Evolutionary conservation across 257 asterid genomes (phyloP), one percentile per base, ranked within the genome.

Genomic region (Solanum corneliomulleri): DNA sequence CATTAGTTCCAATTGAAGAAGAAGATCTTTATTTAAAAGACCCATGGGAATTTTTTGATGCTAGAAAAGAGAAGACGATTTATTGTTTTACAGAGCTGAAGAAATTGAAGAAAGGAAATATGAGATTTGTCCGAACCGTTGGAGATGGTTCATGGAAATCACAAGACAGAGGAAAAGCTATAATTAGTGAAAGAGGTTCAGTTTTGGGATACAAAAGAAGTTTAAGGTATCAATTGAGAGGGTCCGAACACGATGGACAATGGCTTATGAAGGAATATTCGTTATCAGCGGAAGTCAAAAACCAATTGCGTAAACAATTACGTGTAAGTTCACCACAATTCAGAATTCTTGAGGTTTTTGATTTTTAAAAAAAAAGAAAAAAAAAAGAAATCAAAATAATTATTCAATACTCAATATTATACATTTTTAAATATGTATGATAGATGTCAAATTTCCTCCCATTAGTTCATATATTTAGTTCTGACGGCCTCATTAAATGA

Each of bases 111-210:
- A 14, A 1, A 9, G 60, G 25, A 33, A 42, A 70, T 31, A 11
- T 16, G 14, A 72, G 87, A 20, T 85, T 11, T 31, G 21, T 20
- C n/a, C 39, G 87, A 52, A 85, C 62, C 2, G 64, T 85, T n/a
- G 82, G 82, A 25, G 42, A 44, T 16, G 87, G 87, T 20, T 58
- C 82, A 5, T 85, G 87, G 87, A 85, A 85, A 69, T 72, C 87
- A 13, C 87, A 85, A 70, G 87, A 85, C 31, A 85, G 18, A 85
- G 83, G 87, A 9, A 85, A 85, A 31, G 25, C 69, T 6, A 45
- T 85, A 27, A 70, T 27, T 37, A 69, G 45, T 14, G 77, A 64
- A 21, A 49, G 13, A 80, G 86, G 86, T 68, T 52, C 58, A 15
- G 12, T 85, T 11, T 69, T 85, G 4, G 87, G 87, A 45, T 70